These are phyloP conservation scores for Calophaca sinica DNA, from an alignment of 306 rosid genomes.

Conservation along the genomic window DNA sequence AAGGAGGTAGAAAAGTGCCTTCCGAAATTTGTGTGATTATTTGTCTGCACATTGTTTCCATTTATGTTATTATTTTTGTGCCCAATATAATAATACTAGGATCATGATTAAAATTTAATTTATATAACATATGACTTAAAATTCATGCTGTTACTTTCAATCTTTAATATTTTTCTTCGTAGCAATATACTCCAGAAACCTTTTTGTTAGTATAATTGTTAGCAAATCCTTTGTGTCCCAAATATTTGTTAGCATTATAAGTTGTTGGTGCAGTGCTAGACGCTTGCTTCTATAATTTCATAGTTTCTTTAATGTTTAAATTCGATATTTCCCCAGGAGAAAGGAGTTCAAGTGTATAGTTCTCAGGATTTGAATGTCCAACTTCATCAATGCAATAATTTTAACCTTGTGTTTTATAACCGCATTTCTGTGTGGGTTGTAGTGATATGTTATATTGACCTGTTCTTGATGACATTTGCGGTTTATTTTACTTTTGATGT, in stretches of 20 bases:
- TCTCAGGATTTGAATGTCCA: constrained; percentile 10
- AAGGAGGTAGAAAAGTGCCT: constrained; percentile 67
- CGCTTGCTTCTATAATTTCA: constrained; percentile 3
- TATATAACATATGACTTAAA: constrained; percentile 8
- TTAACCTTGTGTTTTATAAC: constrained; percentile 12
- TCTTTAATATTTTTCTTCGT: neutral
- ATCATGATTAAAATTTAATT: neutral
- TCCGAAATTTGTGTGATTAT: neutral
- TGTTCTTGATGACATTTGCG: constrained; percentile 35
- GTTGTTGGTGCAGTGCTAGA: constrained; percentile 31
- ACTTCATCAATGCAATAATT: constrained; percentile 1
- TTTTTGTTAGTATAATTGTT: neutral
- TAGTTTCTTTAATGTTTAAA: neutral
- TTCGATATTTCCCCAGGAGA: neutral
- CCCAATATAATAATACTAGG: constrained; percentile 6
- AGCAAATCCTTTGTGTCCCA: neutral
- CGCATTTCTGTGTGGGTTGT: constrained; percentile 1
- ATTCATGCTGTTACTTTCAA: neutral
- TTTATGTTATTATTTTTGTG: constrained; percentile 23
- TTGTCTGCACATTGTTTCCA: neutral
- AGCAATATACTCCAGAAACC: neutral
- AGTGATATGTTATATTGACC: neutral
- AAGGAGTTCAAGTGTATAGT: constrained; percentile 1
- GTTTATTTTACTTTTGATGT: constrained; percentile 6
- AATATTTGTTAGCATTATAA: constrained; percentile 25